These are phyloP conservation scores for Xanthoconium separans DNA, from an alignment of 1,284 basidiomycete genomes.

Conservation along the genomic window DNA sequence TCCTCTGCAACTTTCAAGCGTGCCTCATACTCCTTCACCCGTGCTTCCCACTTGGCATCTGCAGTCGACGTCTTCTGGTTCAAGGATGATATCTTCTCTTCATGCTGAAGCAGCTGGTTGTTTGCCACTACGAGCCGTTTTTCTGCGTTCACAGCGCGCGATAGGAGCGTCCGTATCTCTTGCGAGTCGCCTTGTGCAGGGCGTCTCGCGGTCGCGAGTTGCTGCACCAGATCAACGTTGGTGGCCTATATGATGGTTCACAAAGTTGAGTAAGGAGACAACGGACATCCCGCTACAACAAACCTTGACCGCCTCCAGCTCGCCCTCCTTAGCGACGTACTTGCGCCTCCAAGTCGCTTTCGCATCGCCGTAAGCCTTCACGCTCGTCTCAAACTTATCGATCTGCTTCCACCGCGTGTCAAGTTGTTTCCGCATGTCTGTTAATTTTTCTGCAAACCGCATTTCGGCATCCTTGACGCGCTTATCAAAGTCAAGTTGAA, in stretches of 20 bases:
- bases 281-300: neutral
- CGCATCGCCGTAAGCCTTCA: conserved; percentile 82
- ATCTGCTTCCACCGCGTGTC: conserved; percentile 90
- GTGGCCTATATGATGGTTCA: conserved; percentile 50
- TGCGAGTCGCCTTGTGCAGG: conserved; percentile 66
- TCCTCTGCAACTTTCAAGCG: conserved; percentile 86
- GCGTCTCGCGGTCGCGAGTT: conserved; percentile 67
- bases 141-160: conserved; percentile 80
- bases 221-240: conserved; percentile 74
- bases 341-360: conserved; percentile 88
- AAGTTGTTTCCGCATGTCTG: conserved; percentile 82
- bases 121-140: conserved; percentile 77
- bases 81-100: conserved; percentile 77
- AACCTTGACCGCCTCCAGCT: conserved; percentile 84
- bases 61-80: conserved; percentile 68
- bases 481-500: conserved; percentile 86
- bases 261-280: neutral
- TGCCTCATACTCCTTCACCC: conserved; percentile 89
- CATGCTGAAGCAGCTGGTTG: conserved; percentile 79
- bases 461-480: conserved; percentile 80
- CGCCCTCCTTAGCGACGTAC: conserved; percentile 80
- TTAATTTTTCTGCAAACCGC: conserved; percentile 69
- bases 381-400: conserved; percentile 88
- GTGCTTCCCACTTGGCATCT: conserved; percentile 88
- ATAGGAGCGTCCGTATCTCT: conserved; percentile 69